phyloP scores from a whole-genome alignment of 148 eudicot genomes.

The Tetragonia tetragonoides region DNA sequence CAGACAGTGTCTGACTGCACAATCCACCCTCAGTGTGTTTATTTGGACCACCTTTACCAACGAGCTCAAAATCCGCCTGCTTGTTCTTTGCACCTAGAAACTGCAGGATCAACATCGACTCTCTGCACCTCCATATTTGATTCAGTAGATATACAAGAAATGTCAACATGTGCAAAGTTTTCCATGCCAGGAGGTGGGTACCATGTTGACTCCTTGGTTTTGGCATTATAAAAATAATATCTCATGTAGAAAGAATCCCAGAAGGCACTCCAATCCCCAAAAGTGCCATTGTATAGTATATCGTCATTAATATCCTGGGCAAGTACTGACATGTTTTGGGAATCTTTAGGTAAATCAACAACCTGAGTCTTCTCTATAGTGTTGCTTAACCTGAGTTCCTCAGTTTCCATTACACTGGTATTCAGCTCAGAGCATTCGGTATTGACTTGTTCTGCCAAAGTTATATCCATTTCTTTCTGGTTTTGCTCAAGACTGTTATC shows the following conservation, averaged over 20 bases:
- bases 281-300: slow-evolving; percentile 20
- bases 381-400: slow-evolving; percentile 19
- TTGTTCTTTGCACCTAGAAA: slow-evolving; percentile 22
- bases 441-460: slow-evolving; percentile 20
- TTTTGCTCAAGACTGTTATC: slow-evolving; percentile 19
- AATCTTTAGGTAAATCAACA: slow-evolving; percentile 23
- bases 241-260: slow-evolving; percentile 71
- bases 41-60: slow-evolving; percentile 18
- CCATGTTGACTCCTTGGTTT: slow-evolving; percentile 74
- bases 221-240: slow-evolving; percentile 58
- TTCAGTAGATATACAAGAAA: slow-evolving; percentile 24
- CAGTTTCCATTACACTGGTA: slow-evolving; percentile 14
- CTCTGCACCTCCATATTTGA: slow-evolving; percentile 29
- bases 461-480: slow-evolving; percentile 23
- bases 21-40: neutral
- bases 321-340: slow-evolving; percentile 29
- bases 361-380: slow-evolving; percentile 23
- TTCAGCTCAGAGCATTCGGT: slow-evolving; percentile 19
- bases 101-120: slow-evolving; percentile 19
- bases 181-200: slow-evolving; percentile 84
- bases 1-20: slow-evolving; percentile 14
- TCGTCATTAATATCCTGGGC: slow-evolving; percentile 25
- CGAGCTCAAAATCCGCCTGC: slow-evolving; percentile 24
- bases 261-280: slow-evolving; percentile 58
- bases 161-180: slow-evolving; percentile 34